Evolutionary conservation across 805 yeast genomes (phyloP).

Genomic region (Candida easanensis): DNA sequence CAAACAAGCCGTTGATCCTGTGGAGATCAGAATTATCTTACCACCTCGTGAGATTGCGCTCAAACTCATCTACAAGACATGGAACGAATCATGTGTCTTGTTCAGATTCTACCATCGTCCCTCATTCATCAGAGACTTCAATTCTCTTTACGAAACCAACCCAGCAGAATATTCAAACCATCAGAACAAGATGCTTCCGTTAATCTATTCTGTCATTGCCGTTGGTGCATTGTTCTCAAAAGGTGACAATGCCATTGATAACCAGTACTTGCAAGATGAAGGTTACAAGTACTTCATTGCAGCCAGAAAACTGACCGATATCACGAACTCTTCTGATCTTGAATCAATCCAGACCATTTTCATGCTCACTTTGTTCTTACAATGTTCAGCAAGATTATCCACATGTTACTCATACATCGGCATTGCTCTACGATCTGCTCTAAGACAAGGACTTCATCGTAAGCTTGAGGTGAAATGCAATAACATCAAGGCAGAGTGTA

Average conservation of each 20-base stretch:
- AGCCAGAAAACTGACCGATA: conserved; percentile 80
- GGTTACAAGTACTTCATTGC: conserved; percentile 85
- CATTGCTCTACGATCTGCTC: conserved; percentile 79
- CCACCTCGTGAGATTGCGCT: conserved; percentile 79
- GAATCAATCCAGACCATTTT: conserved; percentile 83
- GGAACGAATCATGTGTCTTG: conserved; percentile 83
- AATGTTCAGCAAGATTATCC: conserved; percentile 84
- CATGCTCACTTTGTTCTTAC: conserved; percentile 82
- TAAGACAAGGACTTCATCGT: conserved; percentile 82
- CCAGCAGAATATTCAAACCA: conserved; percentile 72
- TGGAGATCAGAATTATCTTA: conserved; percentile 52
- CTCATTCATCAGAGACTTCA: conserved; percentile 70
- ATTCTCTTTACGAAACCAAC: conserved; percentile 72
- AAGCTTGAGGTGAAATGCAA: conserved; percentile 45
- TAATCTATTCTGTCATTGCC: conserved; percentile 81
- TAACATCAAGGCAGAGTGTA: conserved; percentile 77
- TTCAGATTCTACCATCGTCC: conserved; percentile 88
- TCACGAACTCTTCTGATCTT: conserved; percentile 80
- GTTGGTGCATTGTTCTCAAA: conserved; percentile 76
- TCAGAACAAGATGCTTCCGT: conserved; percentile 77
- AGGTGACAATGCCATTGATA: conserved; percentile 29
- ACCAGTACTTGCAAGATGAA: conserved; percentile 46
- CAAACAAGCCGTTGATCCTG: conserved; percentile 27
- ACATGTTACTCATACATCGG: conserved; percentile 93
- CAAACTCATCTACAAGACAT: conserved; percentile 69